Conservation (phyloP, 139 green algal genomes). For the Chlorella sp. region DNA sequence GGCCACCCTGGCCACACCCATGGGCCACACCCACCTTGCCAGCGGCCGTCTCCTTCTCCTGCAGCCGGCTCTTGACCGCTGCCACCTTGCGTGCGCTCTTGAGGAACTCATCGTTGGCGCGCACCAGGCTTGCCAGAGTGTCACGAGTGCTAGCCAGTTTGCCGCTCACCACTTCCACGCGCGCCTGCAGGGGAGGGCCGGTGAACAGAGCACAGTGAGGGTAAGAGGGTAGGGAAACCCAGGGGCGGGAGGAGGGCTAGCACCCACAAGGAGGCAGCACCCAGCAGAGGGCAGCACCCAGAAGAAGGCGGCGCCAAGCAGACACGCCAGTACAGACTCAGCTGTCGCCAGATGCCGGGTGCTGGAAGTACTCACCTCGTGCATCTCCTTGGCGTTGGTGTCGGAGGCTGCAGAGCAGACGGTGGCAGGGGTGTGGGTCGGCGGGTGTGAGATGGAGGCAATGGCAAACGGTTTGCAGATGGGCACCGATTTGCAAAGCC, state of each 20-base stretch:
- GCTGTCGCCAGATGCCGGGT: no score
- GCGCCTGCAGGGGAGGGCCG: background rate
- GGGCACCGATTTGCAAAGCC: no score
- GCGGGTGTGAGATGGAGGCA: background rate
- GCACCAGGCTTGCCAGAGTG: conserved; percentile 13
- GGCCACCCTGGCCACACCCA: background rate
- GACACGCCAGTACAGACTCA: no score
- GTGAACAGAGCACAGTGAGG: background rate
- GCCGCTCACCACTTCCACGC: conserved; percentile 1
- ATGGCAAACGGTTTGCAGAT: background rate
- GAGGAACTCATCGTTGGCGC: conserved; percentile 1
- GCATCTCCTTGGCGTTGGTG: background rate
- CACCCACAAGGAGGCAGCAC: no score
- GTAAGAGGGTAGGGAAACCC: background rate
- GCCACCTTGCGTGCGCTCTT: conserved; percentile 36
- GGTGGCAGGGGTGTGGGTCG: background rate
- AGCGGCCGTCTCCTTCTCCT: background rate
- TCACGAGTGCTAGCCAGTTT: conserved; percentile 29
- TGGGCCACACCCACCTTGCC: background rate
- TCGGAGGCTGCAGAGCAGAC: background rate
- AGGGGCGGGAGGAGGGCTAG: background rate
- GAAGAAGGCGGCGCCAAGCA: no score
- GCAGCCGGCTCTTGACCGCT: background rate
- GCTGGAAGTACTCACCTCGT: background rate
- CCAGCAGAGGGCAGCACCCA: no score